Evolutionary conservation across 345 rosid species (phyloP), one percentile per base, ranked within the genome.

Genomic region (Erucastrum elatum): DNA sequence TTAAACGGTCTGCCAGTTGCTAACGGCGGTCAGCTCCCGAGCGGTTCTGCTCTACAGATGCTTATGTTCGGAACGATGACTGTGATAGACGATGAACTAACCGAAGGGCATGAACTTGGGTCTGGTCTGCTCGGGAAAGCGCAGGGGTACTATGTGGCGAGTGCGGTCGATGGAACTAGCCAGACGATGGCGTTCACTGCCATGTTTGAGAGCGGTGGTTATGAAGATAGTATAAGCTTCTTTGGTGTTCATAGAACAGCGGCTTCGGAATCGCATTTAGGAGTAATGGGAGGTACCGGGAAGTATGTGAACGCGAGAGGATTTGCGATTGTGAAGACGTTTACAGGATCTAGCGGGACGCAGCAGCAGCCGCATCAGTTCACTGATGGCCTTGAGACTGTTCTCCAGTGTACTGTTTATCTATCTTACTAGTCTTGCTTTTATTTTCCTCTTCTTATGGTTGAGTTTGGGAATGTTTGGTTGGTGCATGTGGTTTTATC

Each of bases 281-380:
- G 94, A 2, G 75, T 94, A 70, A 92, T 90, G 97, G 98, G 95
- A 39, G 98, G 97, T 11, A 94, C 97, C 0, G 97, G 98, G 11
- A 91, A 88, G 75, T 88, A 86, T 82, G 92, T 88, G 60, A 89
- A 92, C 79, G 93, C 93, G 0, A 82, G 84, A 66, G 98, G 97
- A 0, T 89, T 70, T 33, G 94, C 98, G 3, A 79, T 86, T 41
- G 79, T 92, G 17, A 89, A 92, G 84, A 89, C 93, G 5, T 82
- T 88, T 71, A 85, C 93, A 0, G 86, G 78, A 1, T 70, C 72
- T 1, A 87, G 81, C 31, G 92, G 86, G 67, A 84, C 82, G 39
- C 80, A 82, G 46, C 80, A 66, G 65, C 79, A 13, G 59, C 83
- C 80, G 15, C 83, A 80, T 71, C 80, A 66, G 83, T 75, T 80